Conservation (phyloP, 257 asterid genomes). For the Lavandula angustifolia region DNA sequence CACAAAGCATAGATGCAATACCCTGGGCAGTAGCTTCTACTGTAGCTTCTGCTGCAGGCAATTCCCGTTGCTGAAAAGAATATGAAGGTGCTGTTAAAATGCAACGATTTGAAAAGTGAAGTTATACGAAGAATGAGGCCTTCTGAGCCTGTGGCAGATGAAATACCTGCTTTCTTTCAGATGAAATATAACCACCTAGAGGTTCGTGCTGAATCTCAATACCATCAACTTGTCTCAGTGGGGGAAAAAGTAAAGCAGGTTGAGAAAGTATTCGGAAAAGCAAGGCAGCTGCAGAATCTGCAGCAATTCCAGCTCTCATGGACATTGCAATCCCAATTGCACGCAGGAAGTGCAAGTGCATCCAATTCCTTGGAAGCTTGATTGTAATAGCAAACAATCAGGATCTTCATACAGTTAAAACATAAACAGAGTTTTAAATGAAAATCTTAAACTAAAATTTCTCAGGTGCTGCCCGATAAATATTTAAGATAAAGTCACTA, state of each 20-base stretch:
- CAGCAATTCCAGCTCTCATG: conserved; percentile 96
- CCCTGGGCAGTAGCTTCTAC: conserved; percentile 99
- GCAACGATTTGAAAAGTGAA: conserved; percentile 20
- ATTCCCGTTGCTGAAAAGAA: conserved; percentile 62
- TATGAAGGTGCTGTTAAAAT: conserved; percentile 23
- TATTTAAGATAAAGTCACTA: conserved; percentile 9
- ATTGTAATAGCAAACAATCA: conserved; percentile 36
- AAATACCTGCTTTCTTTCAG: conserved; percentile 68
- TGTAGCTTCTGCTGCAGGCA: conserved; percentile 83
- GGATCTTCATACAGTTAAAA: conserved; percentile 28
- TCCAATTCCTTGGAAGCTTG: conserved; percentile 98
- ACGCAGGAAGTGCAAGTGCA: conserved; percentile 98
- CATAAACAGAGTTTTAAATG: conserved; percentile 9
- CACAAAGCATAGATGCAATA: conserved; percentile 99
- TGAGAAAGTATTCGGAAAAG: conserved; percentile 97
- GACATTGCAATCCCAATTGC: conserved; percentile 99
- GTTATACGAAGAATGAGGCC: conserved; percentile 19
- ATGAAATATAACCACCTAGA: conserved; percentile 57
- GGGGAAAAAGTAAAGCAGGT: conserved; percentile 96
- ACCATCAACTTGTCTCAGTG: conserved; percentile 91
- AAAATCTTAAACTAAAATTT: not conserved
- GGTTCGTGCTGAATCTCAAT: conserved; percentile 71
- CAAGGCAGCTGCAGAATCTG: conserved; percentile 98
- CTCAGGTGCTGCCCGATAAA: conserved; percentile 3
- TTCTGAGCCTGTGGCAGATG: conserved; percentile 31